Conservation (phyloP, 176 grass and related monocot genomes). For the Avena insularis region DNA sequence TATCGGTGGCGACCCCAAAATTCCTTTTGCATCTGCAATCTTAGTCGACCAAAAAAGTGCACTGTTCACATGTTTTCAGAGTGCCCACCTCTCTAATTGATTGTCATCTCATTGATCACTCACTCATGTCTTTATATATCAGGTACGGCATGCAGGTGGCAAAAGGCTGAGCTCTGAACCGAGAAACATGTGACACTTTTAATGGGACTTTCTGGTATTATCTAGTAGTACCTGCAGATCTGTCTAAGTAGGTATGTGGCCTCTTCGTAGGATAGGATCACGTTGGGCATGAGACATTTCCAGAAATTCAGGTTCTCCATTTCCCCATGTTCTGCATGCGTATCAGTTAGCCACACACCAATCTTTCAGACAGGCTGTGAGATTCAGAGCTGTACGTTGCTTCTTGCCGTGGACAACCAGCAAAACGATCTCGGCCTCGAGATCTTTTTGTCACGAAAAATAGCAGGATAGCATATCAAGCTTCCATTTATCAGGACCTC, state of each 20-base stretch:
- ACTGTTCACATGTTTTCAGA: background rate
- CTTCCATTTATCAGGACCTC: background rate
- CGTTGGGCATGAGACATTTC: background rate
- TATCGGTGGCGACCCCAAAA: no score
- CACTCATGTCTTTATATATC: background rate
- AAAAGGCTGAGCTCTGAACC: background rate
- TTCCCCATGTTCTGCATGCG: background rate
- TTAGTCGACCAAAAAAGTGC: no score
- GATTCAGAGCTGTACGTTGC: background rate
- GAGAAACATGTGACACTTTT: slow-evolving; percentile 37
- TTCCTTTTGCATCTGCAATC: no score
- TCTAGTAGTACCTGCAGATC: background rate
- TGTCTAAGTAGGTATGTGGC: no score
- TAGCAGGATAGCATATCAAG: background rate
- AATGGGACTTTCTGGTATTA: background rate
- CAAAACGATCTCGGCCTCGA: slow-evolving; percentile 29
- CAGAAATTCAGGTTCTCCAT: no score
- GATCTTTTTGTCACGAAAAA: slow-evolving; percentile 1
- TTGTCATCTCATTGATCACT: slow-evolving; percentile 4
- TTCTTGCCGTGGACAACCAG: no score
- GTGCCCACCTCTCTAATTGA: background rate
- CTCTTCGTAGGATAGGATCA: no score
- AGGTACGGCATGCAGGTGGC: slow-evolving; percentile 10
- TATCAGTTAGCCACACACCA: background rate
- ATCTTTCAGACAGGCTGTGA: slow-evolving; percentile 14